Base-by-base conservation (phyloP, 768 basidiomycete species). In the Boletus coccyginus region DNA sequence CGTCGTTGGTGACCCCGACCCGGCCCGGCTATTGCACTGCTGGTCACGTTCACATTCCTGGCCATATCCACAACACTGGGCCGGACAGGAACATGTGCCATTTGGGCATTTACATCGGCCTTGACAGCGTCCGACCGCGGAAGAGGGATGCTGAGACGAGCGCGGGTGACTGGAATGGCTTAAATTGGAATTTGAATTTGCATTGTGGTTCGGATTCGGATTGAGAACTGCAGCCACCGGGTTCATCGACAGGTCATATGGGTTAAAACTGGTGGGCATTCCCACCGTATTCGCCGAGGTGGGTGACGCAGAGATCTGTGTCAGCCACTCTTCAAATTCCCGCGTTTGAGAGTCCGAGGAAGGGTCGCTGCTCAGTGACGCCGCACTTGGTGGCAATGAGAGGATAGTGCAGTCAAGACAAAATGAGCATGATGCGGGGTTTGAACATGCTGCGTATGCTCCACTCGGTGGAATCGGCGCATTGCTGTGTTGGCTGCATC, bases 401-500 rank as follows among this genome's bases (percentile, higher is more conserved):
- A 83, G 72, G 57, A 87, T 80, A 42, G 84, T 80, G 65, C 84
- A 88, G 56, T 88, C 85, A 3, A 88, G 70, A 58, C 87, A 89
- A 35, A 79, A 76, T 2, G 71, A 65, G 47, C 79, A 79, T 0
- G 71, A 69, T 12, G 63, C 60, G 3, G 77, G 75, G 52, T 75
- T 72, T 7, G 57, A 56, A 55, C 79, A 80, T 2, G 69, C 56
- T 35, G 66, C 77, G 74, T 55, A 69, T 36, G 58, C 72, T 59
- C 41, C 77, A 70, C 69, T 77, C 67, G 57, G 69, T 48, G 65
- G 70, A 3, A 79, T 70, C 11, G 70, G 65, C n/a, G 71, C 57
- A 29, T 67, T 75, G 38, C 69, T 80, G 60, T 88, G 85, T 41
- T 85, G 75, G 46, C 78, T 65, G 59, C 87, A 88, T 8, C 87